These are phyloP conservation scores for Apiotrichum veenhuisii DNA, from an alignment of 1,284 basidiomycete genomes.

Conservation along the genomic window DNA sequence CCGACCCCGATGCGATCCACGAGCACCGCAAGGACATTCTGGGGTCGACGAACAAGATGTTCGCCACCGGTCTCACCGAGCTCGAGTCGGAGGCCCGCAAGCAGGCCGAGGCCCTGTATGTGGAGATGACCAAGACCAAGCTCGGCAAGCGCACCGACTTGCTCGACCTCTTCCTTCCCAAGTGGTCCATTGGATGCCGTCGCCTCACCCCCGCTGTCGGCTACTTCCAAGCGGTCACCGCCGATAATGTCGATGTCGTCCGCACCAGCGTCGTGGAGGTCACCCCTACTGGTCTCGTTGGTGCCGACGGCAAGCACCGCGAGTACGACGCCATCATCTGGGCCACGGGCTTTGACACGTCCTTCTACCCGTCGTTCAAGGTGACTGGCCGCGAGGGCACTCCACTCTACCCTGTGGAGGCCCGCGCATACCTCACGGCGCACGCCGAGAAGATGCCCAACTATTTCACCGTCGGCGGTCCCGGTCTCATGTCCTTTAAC, in stretches of 20 bases:
- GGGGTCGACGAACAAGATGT: constrained; percentile 24
- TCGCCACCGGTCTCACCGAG: constrained; percentile 9
- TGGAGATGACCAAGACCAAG: constrained; percentile 22
- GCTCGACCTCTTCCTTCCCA: constrained; percentile 25
- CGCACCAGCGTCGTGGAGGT: constrained; percentile 17
- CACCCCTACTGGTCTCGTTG: constrained; percentile 25
- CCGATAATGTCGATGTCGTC: constrained; percentile 30
- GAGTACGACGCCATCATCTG: constrained; percentile 32
- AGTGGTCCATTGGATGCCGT: constrained; percentile 32
- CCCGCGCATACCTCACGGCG: constrained; percentile 9
- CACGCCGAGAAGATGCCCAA: constrained; percentile 11
- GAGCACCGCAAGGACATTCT: constrained; percentile 32
- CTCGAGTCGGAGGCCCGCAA: constrained; percentile 3
- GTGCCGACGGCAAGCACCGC: constrained; percentile 21
- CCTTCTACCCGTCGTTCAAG: constrained; percentile 32
- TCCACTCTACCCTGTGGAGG: constrained; percentile 1
- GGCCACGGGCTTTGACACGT: constrained; percentile 36
- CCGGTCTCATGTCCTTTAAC: constrained; percentile 4
- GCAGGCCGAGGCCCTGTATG: constrained; percentile 15
- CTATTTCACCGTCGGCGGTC: constrained; percentile 7
- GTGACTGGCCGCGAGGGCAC: constrained; percentile 12
- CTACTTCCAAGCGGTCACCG: constrained; percentile 36
- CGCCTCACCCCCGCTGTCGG: constrained; percentile 40
- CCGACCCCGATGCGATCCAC: constrained; percentile 18
- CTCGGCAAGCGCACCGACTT: constrained; percentile 18